phyloP scores from a whole-genome alignment of 2,329 filamentous ascomycete species.

The Saccharata proteae region DNA sequence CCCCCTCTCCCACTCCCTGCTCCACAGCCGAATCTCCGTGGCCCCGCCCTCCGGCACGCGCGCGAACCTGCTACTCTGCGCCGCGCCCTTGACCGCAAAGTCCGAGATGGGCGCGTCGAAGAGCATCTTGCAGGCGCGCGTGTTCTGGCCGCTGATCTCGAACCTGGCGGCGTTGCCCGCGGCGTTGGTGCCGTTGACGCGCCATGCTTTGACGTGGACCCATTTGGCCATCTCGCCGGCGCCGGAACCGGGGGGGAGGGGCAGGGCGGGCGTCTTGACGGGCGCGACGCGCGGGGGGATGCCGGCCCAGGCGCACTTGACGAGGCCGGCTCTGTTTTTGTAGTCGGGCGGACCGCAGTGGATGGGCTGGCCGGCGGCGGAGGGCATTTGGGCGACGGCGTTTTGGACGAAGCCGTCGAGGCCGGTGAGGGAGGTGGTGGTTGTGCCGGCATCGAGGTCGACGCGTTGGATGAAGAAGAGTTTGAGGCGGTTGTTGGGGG shows the following conservation, averaged over 20 bases:
- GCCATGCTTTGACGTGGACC: conserved; percentile 52
- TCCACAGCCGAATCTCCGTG: conserved; percentile 65
- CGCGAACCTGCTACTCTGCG: conserved; percentile 53
- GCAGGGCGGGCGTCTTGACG: conserved; percentile 12
- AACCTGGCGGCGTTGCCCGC: conserved; percentile 43
- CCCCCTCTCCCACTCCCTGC: conserved; percentile 61
- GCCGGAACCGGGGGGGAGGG: conserved; percentile 29
- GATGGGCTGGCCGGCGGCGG: conserved; percentile 47
- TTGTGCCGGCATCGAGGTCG: conserved; percentile 58
- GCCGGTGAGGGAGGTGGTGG: conserved; percentile 45
- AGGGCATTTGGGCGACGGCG: conserved; percentile 59
- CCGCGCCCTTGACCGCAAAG: conserved; percentile 51
- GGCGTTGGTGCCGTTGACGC: conserved; percentile 12
- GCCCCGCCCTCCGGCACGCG: conserved; percentile 51
- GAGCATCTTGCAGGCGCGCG: conserved; percentile 62
- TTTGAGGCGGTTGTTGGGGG: conserved; percentile 65
- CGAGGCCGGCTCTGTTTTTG: conserved; percentile 38
- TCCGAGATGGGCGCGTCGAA: conserved; percentile 57
- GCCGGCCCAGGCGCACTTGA: conserved; percentile 60
- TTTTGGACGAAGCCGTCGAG: conserved; percentile 28
- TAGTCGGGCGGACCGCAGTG: conserved; percentile 27
- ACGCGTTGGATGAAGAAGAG: conserved; percentile 75
- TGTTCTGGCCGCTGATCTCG: conserved; percentile 58
- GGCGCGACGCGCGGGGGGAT: conserved; percentile 51
- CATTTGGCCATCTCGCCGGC: conserved; percentile 37